A percentile compares a stretch with the other conserved stretches of the same genome.
Conservation (phyloP, 202 grass and related monocot species). For the Carex sylvatica region DNA sequence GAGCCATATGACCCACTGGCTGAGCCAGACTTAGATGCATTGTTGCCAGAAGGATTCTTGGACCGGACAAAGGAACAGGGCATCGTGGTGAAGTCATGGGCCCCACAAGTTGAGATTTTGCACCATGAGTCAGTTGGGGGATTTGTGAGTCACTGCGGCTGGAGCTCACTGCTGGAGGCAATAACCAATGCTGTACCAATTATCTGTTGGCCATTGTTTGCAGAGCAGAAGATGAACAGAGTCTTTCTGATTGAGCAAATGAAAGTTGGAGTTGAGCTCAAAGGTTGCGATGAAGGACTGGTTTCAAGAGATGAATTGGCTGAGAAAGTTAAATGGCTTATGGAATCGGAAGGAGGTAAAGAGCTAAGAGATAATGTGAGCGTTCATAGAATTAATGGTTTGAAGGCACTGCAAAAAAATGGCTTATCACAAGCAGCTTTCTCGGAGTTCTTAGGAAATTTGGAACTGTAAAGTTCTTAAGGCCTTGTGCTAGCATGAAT, state of each 20-base stretch:
- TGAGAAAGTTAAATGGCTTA: constrained; percentile 50
- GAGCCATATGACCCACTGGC: constrained; percentile 32
- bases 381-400: constrained; percentile 31
- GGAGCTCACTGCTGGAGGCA: constrained; percentile 70
- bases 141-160: constrained; percentile 69
- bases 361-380: constrained; percentile 34
- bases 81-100: constrained; percentile 49
- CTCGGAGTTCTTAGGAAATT: constrained; percentile 16
- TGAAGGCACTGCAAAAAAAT: constrained; percentile 24
- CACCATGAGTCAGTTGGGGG: constrained; percentile 36
- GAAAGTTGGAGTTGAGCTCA: constrained; percentile 34
- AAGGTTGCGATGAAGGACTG: constrained; percentile 49
- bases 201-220: constrained; percentile 54
- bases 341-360: constrained; percentile 42
- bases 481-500: background rate
- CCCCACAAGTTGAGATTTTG: constrained; percentile 63
- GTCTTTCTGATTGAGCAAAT: constrained; percentile 49
- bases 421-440: constrained; percentile 33
- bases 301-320: constrained; percentile 42
- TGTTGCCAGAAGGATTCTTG: constrained; percentile 62
- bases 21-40: constrained; percentile 26
- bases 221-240: constrained; percentile 60
- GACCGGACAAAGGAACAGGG: constrained; percentile 33
- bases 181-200: constrained; percentile 37
- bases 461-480: too few relatives aligned